These are phyloP conservation scores for Gastrodia elata DNA, from an alignment of 106 monocot species.

Conservation along the genomic window DNA sequence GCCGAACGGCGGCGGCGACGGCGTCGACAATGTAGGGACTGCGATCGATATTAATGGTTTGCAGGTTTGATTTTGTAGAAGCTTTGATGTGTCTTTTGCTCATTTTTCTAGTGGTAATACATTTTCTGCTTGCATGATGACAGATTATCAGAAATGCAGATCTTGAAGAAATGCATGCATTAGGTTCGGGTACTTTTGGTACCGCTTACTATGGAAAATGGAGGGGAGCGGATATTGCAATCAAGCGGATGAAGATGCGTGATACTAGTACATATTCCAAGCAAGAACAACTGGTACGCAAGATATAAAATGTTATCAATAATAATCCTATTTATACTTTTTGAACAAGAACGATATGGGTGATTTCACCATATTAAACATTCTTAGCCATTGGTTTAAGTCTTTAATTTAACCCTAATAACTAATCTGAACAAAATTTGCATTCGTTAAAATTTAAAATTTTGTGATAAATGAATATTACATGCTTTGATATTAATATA, in stretches of 20 bases:
- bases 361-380: no score
- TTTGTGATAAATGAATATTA: background rate
- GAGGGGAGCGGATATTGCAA: conserved; percentile 85
- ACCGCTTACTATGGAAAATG: conserved; percentile 94
- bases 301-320: background rate
- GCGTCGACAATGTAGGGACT: no score
- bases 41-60: no score
- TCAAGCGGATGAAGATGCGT: conserved; percentile 85
- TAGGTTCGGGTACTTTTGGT: conserved; percentile 94
- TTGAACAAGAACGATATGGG: background rate
- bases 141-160: conserved; percentile 90
- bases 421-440: background rate
- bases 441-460: background rate
- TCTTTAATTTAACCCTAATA: background rate
- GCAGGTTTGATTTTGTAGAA: no score
- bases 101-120: no score
- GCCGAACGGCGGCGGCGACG: no score
- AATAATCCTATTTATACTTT: background rate
- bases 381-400: background rate
- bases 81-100: no score
- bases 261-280: conserved; percentile 74
- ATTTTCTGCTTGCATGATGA: no score
- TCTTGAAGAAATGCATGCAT: conserved; percentile 76
- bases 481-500: background rate
- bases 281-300: conserved; percentile 59